Conservation (phyloP, 2,329 filamentous ascomycete genomes). For the Botrytis medusae region DNA sequence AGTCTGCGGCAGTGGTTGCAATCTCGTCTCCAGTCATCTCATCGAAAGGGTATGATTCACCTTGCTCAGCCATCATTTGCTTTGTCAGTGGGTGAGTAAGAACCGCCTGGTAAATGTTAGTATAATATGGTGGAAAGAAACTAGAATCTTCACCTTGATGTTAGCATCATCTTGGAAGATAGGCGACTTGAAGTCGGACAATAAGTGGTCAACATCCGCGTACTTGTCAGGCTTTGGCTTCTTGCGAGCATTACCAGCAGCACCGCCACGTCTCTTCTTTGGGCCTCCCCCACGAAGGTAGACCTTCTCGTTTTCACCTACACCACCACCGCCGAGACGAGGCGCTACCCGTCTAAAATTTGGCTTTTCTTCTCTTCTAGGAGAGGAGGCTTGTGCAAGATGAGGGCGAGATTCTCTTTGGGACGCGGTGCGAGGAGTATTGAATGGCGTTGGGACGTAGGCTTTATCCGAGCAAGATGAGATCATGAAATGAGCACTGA, state of each 20-base stretch:
- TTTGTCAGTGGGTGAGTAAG: background rate
- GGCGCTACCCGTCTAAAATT: background rate
- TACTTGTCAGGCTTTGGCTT: slow-evolving; percentile 17
- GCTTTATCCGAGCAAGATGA: slow-evolving; percentile 13
- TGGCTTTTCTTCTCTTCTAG: background rate
- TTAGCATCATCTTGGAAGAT: slow-evolving; percentile 22
- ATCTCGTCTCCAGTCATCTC: slow-evolving; percentile 39
- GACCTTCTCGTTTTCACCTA: background rate
- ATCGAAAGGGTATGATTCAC: slow-evolving; percentile 14
- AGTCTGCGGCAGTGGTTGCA: slow-evolving; percentile 53
- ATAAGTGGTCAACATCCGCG: slow-evolving; percentile 13
- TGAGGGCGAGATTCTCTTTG: background rate
- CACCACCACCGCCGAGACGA: background rate
- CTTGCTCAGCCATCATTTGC: background rate
- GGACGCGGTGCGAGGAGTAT: background rate
- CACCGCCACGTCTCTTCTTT: slow-evolving; percentile 14
- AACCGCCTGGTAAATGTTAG: background rate
- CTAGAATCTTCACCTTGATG: slow-evolving; percentile 10
- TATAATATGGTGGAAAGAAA: background rate
- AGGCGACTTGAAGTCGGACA: slow-evolving; percentile 21
- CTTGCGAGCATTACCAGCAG: slow-evolving; percentile 3
- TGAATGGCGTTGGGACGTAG: slow-evolving; percentile 16
- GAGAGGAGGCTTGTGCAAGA: background rate
- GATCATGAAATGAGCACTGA: slow-evolving; percentile 9
- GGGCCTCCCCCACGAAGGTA: slow-evolving; percentile 12